Evolutionary conservation across 768 basidiomycete genomes (phyloP).

Genomic region (Boletales sp.): DNA sequence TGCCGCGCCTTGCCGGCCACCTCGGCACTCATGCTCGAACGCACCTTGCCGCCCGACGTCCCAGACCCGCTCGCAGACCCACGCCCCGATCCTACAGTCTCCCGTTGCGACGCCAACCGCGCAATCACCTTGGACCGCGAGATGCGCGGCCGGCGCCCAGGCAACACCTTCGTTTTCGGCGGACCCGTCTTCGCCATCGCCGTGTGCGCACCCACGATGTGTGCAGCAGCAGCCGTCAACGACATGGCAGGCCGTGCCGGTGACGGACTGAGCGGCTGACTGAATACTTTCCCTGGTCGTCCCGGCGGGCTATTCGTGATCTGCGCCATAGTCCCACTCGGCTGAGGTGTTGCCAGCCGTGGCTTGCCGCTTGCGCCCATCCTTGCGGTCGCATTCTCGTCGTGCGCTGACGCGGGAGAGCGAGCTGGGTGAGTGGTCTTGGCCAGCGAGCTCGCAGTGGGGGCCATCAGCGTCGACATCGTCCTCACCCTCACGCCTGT

Average conservation of each 20-base stretch:
- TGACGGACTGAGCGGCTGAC: conserved; percentile 43
- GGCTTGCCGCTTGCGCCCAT: conserved; percentile 11
- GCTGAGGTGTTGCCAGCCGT: conserved; percentile 4
- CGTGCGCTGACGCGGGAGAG: conserved; percentile 12
- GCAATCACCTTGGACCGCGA: conserved; percentile 82
- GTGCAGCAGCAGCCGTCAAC: conserved; percentile 29
- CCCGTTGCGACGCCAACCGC: conserved; percentile 68
- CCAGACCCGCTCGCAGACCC: conserved; percentile 11
- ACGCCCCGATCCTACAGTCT: conserved; percentile 19
- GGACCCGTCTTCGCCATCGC: conserved; percentile 8
- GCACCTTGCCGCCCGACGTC: conserved; percentile 30
- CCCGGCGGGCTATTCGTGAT: conserved; percentile 32
- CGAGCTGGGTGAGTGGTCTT: conserved; percentile 38
- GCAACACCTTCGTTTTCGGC: conserved; percentile 28
- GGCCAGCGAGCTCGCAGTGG: conserved; percentile 75
- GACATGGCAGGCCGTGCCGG: conserved; percentile 23
- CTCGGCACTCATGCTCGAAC: conserved; percentile 52
- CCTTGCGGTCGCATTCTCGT: conserved; percentile 14
- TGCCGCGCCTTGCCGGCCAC: conserved; percentile 22
- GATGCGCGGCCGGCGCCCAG: conserved; percentile 67
- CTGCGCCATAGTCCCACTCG: conserved; percentile 25
- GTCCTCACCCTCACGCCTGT: conserved; percentile 24
- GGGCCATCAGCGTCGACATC: conserved; percentile 59
- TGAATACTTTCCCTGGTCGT: conserved; percentile 44
- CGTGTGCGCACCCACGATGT: conserved; percentile 13